Evolutionary conservation across 176 grass and related monocot genomes (phyloP).

Genomic region (Lolium rigidum): DNA sequence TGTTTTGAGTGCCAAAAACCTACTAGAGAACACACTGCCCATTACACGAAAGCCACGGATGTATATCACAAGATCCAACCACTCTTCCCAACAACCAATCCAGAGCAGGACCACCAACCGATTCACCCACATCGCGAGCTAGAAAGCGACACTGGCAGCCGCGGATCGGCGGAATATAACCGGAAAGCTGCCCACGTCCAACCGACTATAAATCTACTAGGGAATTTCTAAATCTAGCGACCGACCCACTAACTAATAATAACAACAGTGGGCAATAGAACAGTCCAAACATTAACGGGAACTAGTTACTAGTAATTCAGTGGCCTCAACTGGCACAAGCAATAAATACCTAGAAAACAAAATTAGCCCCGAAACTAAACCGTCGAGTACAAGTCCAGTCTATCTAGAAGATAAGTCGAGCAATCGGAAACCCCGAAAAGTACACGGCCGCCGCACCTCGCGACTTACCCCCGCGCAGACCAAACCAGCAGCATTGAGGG

Average conservation of each 20-base stretch:
- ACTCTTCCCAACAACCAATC: constrained; percentile 40
- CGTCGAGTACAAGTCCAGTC: neutral
- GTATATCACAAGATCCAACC: constrained; percentile 26
- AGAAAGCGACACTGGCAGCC: neutral
- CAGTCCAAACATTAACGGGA: neutral
- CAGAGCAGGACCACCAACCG: constrained; percentile 27
- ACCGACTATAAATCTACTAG: neutral
- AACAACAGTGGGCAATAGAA: constrained; percentile 5
- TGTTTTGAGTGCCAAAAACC: neutral
- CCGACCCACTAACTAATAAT: neutral
- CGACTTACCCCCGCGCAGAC: neutral
- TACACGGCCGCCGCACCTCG: neutral
- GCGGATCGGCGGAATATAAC: neutral
- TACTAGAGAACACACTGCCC: neutral
- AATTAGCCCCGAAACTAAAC: neutral
- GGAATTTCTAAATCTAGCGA: neutral
- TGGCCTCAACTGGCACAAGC: neutral
- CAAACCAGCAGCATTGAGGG: constrained; percentile 27
- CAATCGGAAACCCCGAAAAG: constrained; percentile 19
- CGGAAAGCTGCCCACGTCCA: neutral
- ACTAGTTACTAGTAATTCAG: constrained; percentile 9
- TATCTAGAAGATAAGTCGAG: neutral
- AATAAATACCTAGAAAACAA: neutral
- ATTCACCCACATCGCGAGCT: neutral
- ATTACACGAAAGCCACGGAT: constrained; percentile 15